Evolutionary conservation across 202 grass and related monocot species (phyloP), one percentile per base, ranked within the genome.

Genomic region (Musa balbisiana): DNA sequence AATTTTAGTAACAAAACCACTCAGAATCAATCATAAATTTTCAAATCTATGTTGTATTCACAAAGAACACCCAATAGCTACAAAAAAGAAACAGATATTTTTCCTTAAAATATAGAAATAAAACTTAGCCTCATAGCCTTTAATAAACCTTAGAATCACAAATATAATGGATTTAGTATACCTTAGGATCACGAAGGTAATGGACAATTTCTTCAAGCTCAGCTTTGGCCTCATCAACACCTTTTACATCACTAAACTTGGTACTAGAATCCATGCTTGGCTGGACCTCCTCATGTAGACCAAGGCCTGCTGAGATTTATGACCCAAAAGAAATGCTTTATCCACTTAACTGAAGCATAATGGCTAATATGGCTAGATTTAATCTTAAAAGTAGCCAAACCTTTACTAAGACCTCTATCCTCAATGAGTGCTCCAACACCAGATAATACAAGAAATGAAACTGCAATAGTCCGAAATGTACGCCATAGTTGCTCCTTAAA

Each of bases 131-230:
- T 43, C 33, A 43, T 43, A 43, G 33, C 33, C 33, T 43, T 43
- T 43, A 43, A 43, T 11, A 49, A 51, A 51, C 27, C 9, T 71
- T 29, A 51, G 10, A 76, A 20, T 9, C 19, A 24, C 1, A 2
- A 3, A 77, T 64, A 53, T 27, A 64, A 59, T 26, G 13, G 10
- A 55, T 27, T 14, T 62, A 15, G 14, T 23, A 52, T 69, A 97
- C 93, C 90, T 97, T 97, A 33, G 93, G 93, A 85, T 93, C 90
- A 82, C 90, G 88, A 54, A 97, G 82, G 76, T 97, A 97, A 82
- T 92, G 93, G 82, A 92, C 93, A 80, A 97, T 97, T 85, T 97
- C 93, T 80, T 97, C 90, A 55, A 97, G 93, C 85, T 97, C 90
- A 85, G 84, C 84, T 90, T 97, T 97, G 63, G 90, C 90, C 82